Evolutionary conservation across 2,329 filamentous ascomycete species (phyloP).

Genomic region (Byssoonygena ceratinophila): DNA sequence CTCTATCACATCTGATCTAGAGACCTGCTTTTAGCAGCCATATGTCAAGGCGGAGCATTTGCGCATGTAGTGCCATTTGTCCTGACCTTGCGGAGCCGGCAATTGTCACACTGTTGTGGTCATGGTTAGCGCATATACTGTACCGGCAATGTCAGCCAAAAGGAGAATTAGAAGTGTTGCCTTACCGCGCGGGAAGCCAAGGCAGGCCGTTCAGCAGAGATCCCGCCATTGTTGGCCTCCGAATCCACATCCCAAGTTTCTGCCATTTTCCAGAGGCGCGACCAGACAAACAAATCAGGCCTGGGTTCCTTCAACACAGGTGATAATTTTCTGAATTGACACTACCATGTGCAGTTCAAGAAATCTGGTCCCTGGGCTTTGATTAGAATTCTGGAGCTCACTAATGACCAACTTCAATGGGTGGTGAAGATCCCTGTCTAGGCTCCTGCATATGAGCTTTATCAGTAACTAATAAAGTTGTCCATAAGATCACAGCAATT

Average conservation of each 20-base stretch:
- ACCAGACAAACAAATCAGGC: not conserved
- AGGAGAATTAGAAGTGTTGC: not conserved
- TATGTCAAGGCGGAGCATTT: not conserved
- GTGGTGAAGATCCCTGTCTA: too few species aligned
- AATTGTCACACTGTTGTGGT: constrained; percentile 16
- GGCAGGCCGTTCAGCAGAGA: not conserved
- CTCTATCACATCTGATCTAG: constrained; percentile 19
- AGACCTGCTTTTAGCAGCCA: not conserved
- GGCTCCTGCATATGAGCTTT: too few species aligned
- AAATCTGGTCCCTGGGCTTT: too few species aligned
- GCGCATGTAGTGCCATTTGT: not conserved
- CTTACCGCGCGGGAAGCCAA: constrained; percentile 7
- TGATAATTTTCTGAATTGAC: not conserved
- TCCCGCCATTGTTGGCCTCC: not conserved
- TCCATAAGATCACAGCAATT: too few species aligned
- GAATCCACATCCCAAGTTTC: not conserved
- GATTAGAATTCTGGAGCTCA: too few species aligned
- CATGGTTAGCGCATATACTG: not conserved
- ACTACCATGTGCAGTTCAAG: not conserved
- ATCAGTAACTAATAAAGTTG: too few species aligned
- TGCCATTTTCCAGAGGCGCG: not conserved
- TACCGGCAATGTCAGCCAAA: not conserved
- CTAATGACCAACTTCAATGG: too few species aligned
- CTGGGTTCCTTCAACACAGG: not conserved
- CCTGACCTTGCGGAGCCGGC: constrained; percentile 17